Evolutionary conservation across 176 grass and related monocot species (phyloP).

Genomic region (Dactylis glomerata): DNA sequence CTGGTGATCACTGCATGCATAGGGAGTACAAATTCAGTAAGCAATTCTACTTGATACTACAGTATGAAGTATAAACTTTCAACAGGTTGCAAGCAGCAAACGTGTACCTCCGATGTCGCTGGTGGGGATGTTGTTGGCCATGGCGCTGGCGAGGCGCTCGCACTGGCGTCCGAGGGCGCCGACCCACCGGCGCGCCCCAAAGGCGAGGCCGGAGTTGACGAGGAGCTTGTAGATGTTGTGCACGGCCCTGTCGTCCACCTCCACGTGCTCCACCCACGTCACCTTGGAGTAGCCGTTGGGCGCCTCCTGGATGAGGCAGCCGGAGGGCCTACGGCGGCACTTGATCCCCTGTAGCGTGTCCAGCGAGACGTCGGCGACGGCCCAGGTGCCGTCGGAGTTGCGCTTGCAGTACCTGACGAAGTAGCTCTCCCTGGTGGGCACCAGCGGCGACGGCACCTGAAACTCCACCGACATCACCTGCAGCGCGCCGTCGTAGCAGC

Average conservation of each 20-base stretch:
- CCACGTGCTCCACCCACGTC: slow-evolving; percentile 94
- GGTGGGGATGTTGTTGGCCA: slow-evolving; percentile 91
- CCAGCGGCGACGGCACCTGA: slow-evolving; percentile 90
- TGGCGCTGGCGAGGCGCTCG: slow-evolving; percentile 81
- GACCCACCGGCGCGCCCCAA: slow-evolving; percentile 80
- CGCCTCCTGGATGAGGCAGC: slow-evolving; percentile 94
- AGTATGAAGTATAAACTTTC: not conserved
- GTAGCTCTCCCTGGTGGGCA: slow-evolving; percentile 82
- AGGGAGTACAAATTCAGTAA: not conserved
- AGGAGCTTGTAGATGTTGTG: slow-evolving; percentile 80
- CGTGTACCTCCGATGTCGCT: slow-evolving; percentile 73
- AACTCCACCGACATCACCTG: slow-evolving; percentile 99
- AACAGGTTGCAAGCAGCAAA: not conserved
- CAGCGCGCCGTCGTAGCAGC: slow-evolving; percentile 89
- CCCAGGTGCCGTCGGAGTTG: slow-evolving; percentile 79
- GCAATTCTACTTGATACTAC: not conserved
- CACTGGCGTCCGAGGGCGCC: slow-evolving; percentile 82
- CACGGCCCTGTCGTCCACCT: slow-evolving; percentile 93
- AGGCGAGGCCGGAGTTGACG: slow-evolving; percentile 81
- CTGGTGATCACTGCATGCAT: slow-evolving; percentile 73
- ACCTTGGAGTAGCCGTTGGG: slow-evolving; percentile 99
- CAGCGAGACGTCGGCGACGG: slow-evolving; percentile 86
- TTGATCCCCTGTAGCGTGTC: slow-evolving; percentile 67
- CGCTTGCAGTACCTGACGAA: slow-evolving; percentile 98
- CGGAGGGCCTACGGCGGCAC: slow-evolving; percentile 70